Evolutionary conservation across 225 moss, liverwort and hornwort genomes (phyloP).

Genomic region (Marchantia paleacea): DNA sequence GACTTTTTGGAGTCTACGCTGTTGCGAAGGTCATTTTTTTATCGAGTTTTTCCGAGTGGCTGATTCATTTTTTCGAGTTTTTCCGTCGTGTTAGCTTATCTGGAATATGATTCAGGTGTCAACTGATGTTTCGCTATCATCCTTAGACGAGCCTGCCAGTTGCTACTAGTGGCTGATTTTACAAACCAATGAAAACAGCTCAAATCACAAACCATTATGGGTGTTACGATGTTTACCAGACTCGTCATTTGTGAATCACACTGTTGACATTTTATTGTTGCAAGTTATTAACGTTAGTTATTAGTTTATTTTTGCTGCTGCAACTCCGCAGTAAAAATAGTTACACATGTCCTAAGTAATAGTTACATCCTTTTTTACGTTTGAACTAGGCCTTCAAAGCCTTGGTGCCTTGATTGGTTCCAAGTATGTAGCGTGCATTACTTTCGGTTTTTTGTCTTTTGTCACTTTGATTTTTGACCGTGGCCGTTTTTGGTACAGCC

Average conservation of each 20-base stretch:
- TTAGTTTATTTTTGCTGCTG: not conserved
- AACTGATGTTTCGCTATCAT: not conserved
- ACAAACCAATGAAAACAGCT: too few species aligned
- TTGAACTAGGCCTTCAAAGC: not conserved
- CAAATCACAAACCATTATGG: not conserved
- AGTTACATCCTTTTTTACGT: not conserved
- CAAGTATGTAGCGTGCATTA: not conserved
- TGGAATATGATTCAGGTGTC: not conserved
- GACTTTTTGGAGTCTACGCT: conserved; percentile 87
- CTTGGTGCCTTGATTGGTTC: not conserved
- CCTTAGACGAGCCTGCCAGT: not conserved
- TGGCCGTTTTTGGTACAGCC: conserved; percentile 35
- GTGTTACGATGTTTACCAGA: not conserved
- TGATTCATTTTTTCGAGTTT: conserved; percentile 16
- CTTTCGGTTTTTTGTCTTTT: not conserved
- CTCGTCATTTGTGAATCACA: not conserved
- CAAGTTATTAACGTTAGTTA: not conserved
- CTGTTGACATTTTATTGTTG: not conserved
- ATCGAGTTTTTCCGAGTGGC: not conserved
- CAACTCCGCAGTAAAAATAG: too few species aligned
- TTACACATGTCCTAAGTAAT: too few species aligned
- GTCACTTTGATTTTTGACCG: not conserved
- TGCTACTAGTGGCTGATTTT: not conserved
- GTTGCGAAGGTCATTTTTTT: conserved; percentile 58
- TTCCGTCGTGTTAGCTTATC: too few species aligned